Evolutionary conservation across 352 stramenopile species (phyloP).

Genomic region (Globisporangium echinulatum): DNA sequence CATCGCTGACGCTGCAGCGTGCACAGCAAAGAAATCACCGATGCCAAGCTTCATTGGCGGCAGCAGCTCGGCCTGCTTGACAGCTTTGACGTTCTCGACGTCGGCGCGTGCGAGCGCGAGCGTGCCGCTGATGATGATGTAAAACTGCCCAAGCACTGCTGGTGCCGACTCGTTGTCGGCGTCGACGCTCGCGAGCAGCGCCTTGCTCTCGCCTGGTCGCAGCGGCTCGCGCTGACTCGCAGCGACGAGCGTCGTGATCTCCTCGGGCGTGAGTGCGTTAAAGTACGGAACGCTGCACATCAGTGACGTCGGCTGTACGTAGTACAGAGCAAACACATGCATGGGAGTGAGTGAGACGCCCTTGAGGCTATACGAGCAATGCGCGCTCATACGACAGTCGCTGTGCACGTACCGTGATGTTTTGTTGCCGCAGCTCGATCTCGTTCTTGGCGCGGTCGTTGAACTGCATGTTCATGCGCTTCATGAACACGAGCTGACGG

Average conservation of each 20-base stretch:
- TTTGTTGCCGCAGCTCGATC: conserved; percentile 71
- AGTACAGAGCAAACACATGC: neutral
- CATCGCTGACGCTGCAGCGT: conserved; percentile 26
- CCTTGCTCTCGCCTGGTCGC: conserved; percentile 44
- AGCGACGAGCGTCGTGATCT: conserved; percentile 48
- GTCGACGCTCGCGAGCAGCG: conserved; percentile 15
- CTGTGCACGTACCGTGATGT: conserved; percentile 44
- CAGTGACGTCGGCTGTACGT: conserved; percentile 44
- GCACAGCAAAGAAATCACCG: conserved; percentile 56
- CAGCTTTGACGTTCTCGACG: conserved; percentile 30
- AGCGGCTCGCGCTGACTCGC: conserved; percentile 35
- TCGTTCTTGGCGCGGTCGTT: conserved; percentile 73
- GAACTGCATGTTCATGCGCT: conserved; percentile 76
- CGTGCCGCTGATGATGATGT: conserved; percentile 55
- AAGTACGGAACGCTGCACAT: conserved; percentile 78
- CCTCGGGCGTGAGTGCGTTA: conserved; percentile 44
- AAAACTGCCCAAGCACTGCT: conserved; percentile 39
- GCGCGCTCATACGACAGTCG: too few relatives aligned
- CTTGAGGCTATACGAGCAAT: neutral
- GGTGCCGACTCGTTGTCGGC: neutral
- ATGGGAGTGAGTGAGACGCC: neutral
- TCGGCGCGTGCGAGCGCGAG: conserved; percentile 28
- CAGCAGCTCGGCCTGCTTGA: conserved; percentile 45
- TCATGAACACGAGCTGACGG: conserved; percentile 80
- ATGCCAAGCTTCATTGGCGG: conserved; percentile 59